Conservation (phyloP, 78 protist species). For the Cavenderia fasciculata region DNA sequence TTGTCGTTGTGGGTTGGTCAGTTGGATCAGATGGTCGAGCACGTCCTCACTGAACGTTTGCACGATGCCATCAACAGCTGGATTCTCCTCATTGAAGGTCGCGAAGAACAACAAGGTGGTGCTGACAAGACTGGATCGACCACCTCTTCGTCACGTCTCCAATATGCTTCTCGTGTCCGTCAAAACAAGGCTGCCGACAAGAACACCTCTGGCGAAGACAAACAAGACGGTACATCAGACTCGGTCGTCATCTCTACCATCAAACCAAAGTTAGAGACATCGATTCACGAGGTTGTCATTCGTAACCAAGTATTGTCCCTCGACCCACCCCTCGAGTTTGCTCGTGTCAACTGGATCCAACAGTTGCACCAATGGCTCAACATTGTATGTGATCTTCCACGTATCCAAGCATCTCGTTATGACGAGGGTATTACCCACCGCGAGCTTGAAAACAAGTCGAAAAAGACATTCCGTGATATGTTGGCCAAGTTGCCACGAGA, state of each 20-base stretch:
- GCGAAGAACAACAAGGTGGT: constrained; percentile 8
- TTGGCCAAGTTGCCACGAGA: constrained; percentile 79
- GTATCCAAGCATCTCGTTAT: constrained; percentile 78
- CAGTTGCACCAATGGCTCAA: constrained; percentile 82
- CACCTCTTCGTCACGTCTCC: background rate
- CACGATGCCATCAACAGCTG: constrained; percentile 70
- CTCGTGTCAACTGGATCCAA: constrained; percentile 81
- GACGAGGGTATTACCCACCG: constrained; percentile 31
- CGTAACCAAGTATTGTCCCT: constrained; percentile 85
- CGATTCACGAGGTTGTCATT: constrained; percentile 83
- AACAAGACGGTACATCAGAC: no score
- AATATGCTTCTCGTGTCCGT: constrained; percentile 36
- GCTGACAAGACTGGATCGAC: background rate
- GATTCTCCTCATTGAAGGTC: constrained; percentile 71
- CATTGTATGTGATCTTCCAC: constrained; percentile 69
- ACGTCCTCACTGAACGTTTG: constrained; percentile 74
- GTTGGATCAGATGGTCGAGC: constrained; percentile 73
- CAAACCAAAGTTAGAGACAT: constrained; percentile 56
- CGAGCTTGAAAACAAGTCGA: background rate
- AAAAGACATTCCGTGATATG: constrained; percentile 63
- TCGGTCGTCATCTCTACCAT: no score
- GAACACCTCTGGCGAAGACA: background rate
- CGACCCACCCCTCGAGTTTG: constrained; percentile 91
- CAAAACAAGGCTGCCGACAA: background rate
- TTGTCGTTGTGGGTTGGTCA: constrained; percentile 84